These are phyloP conservation scores for Agapanthus africanus DNA, from an alignment of 106 monocot species.

Conservation along the genomic window DNA sequence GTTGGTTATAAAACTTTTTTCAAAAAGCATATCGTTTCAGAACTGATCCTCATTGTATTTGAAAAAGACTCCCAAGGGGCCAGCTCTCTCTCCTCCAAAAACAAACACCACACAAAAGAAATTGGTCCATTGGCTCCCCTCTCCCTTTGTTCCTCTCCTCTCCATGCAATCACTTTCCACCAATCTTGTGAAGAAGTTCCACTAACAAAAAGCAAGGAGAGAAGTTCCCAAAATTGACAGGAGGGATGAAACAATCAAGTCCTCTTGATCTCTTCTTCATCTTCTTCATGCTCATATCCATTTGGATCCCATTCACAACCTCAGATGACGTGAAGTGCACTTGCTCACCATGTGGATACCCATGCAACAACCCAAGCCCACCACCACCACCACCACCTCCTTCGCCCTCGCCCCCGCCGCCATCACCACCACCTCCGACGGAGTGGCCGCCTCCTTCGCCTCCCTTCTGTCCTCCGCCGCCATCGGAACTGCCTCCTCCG, in stretches of 20 bases:
- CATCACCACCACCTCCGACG: neutral
- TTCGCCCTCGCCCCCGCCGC: neutral
- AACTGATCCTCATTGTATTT: too few species aligned
- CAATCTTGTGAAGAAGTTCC: slow-evolving; percentile 10
- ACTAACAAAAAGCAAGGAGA: neutral
- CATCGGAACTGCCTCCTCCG: neutral
- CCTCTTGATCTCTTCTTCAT: neutral
- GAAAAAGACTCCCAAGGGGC: too few species aligned
- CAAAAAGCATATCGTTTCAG: too few species aligned
- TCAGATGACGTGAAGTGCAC: slow-evolving; percentile 5
- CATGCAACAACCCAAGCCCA: neutral
- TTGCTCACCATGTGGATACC: slow-evolving; percentile 8
- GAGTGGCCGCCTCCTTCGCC: neutral
- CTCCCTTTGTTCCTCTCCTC: slow-evolving; percentile 5
- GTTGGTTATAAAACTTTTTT: too few species aligned
- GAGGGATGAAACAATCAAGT: neutral
- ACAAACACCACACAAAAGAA: neutral
- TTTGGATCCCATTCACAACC: neutral
- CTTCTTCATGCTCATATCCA: neutral
- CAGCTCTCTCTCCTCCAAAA: neutral
- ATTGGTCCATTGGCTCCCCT: slow-evolving; percentile 13
- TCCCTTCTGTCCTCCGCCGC: neutral
- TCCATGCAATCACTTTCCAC: slow-evolving; percentile 3
- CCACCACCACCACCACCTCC: slow-evolving; percentile 9
- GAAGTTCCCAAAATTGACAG: too few species aligned